A percentile compares a stretch with the other conserved stretches of the same genome.
phyloP scores from a whole-genome alignment of 805 yeast genomes.

The Candida maris region DNA sequence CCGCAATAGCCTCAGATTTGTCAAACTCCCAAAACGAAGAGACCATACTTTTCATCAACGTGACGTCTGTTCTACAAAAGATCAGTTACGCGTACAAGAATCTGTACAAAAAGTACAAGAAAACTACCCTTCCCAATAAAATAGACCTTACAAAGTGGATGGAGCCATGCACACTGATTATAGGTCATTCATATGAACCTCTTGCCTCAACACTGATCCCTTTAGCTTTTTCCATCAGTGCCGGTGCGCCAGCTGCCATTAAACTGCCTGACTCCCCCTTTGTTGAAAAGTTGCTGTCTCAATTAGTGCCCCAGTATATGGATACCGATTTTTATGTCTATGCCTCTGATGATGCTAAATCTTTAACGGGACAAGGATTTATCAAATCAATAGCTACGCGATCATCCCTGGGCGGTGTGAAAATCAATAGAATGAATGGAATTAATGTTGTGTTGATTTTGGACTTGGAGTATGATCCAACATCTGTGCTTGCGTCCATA shows the following conservation, averaged over 20 bases:
- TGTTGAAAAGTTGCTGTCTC: conserved; percentile 1
- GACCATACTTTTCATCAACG: conserved; percentile 1
- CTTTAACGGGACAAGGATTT: conserved; percentile 3
- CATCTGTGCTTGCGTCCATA: not conserved
- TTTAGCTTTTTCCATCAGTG: conserved; percentile 3
- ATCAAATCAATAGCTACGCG: conserved; percentile 4
- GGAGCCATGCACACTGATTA: conserved; percentile 6
- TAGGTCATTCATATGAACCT: conserved; percentile 6
- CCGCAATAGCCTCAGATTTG: conserved; percentile 2
- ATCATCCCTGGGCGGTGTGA: conserved; percentile 2
- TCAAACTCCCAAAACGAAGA: not conserved
- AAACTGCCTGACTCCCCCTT: conserved; percentile 3
- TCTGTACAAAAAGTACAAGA: conserved; percentile 2
- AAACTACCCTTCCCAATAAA: conserved; percentile 2
- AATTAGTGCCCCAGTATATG: conserved; percentile 4
- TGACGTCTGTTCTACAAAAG: conserved; percentile 4
- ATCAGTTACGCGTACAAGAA: not conserved
- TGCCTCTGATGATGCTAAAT: conserved; percentile 2
- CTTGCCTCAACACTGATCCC: conserved; percentile 7
- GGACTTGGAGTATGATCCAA: conserved; percentile 3
- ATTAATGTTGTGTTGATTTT: conserved; percentile 6
- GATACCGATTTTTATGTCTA: conserved; percentile 7
- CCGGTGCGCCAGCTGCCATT: conserved; percentile 7
- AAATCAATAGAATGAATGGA: conserved; percentile 6
- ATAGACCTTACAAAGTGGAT: conserved; percentile 5